Evolutionary conservation across 1,284 basidiomycete species (phyloP), one percentile per base, ranked within the genome.

Genomic region (Macrocystidia cucumis): DNA sequence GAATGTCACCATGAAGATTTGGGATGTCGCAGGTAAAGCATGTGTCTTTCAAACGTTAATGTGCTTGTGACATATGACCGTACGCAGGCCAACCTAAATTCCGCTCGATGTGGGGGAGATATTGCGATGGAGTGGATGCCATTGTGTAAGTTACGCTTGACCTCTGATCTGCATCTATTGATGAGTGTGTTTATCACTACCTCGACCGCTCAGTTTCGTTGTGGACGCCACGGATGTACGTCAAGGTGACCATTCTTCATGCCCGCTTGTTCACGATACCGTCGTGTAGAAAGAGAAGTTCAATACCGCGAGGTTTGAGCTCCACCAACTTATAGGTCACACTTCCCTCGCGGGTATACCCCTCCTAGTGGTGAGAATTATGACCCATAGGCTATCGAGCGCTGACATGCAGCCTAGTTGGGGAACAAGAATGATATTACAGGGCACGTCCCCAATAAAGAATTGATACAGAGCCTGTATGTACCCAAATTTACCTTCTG

Each of bases 391-490:
- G 6, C 6, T n/a, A 18, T 1, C 18, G 9, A 9, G 11, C 37
- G 17, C 29, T 38, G 34, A 19, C 3, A 8, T 26, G 38, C 23
- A 32, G 34, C 34, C n/a, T 42, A 87, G 76, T 69, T 98, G 16
- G 95, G 91, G 1, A 98, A 97, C 61, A 98, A 98, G 69, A 96
- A 91, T 51, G 95, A 98, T 53, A 49, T 98, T 1, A 72, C 81
- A 2, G 77, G 69, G 8, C 88, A 91, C 40, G 78, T 85, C 1
- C 61, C 77, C 8, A 87, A 93, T 1, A 88, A 92, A 48, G 89
- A 96, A 41, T 66, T 98, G 33, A 93, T 98, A 41, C 69, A 69
- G 24, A 75, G 76, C 37, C 65, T 98, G 90, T 90, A 50, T 40
- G 79, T 58, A 13, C 41, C 3, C 16, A 37, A n/a, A 38, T 41